Evolutionary conservation across 345 rosid genomes (phyloP).

Genomic region (Rubroshorea leprosula): DNA sequence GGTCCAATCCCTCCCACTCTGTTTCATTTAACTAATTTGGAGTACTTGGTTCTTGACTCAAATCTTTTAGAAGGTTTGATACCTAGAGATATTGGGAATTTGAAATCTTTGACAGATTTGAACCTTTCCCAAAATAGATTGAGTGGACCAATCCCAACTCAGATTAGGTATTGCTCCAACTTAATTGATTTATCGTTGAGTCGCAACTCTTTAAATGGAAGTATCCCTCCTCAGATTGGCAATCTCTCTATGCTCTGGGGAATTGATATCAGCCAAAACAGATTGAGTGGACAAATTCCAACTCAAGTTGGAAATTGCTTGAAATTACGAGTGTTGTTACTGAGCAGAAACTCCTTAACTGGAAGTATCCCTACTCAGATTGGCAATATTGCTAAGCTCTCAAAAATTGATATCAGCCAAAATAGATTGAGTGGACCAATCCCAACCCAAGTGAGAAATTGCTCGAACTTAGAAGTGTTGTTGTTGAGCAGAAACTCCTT

Average conservation of each 20-base stretch:
- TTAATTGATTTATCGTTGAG: too few species aligned
- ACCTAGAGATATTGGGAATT: background rate
- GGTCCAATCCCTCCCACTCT: slow-evolving; percentile 1
- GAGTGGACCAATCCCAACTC: slow-evolving; percentile 8
- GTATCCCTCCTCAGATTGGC: too few species aligned
- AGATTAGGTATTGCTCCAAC: too few species aligned
- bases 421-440: too few species aligned
- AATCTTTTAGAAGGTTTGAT: background rate
- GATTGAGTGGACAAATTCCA: too few species aligned
- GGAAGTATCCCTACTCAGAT: slow-evolving; percentile 8
- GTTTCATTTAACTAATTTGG: background rate
- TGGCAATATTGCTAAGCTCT: background rate
- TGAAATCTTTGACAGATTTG: background rate
- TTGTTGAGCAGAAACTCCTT: too few species aligned
- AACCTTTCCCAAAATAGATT: slow-evolving; percentile 2
- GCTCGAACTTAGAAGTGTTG: too few species aligned
- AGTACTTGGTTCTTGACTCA: accelerated
- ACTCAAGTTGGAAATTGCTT: too few species aligned
- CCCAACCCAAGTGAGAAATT: too few species aligned
- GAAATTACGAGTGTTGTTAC: background rate
- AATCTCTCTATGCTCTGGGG: too few species aligned
- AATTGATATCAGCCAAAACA: too few species aligned
- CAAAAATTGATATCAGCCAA: background rate
- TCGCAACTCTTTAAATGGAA: too few species aligned
- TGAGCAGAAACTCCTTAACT: background rate